These are phyloP conservation scores for Tubosaeta sp. DNA, from an alignment of 768 basidiomycete genomes.

Conservation along the genomic window DNA sequence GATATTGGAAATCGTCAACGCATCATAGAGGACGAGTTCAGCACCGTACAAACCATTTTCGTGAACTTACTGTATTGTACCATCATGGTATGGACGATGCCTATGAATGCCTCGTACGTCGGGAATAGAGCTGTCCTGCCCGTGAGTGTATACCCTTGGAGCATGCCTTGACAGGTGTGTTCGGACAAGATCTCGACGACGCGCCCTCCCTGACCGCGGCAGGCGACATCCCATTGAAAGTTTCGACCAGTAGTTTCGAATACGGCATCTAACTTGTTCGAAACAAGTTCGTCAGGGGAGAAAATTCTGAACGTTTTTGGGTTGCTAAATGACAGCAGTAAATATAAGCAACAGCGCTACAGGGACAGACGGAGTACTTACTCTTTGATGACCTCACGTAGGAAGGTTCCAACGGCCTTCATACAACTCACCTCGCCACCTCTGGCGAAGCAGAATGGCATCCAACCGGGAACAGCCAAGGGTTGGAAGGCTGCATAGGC, in stretches of 20 bases:
- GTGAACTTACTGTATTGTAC: slow-evolving; percentile 85
- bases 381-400: slow-evolving; percentile 54
- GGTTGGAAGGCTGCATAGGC: slow-evolving; percentile 58
- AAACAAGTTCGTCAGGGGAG: slow-evolving; percentile 84
- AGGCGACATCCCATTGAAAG: slow-evolving; percentile 80
- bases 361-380: slow-evolving; percentile 26
- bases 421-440: slow-evolving; percentile 70
- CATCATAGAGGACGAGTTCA: background rate
- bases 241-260: slow-evolving; percentile 65
- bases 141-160: slow-evolving; percentile 90
- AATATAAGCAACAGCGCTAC: background rate
- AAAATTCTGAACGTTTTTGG: slow-evolving; percentile 81
- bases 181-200: slow-evolving; percentile 87
- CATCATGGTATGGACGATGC: slow-evolving; percentile 88
- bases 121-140: slow-evolving; percentile 85
- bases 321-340: slow-evolving; percentile 43
- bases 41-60: slow-evolving; percentile 56
- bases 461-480: slow-evolving; percentile 67
- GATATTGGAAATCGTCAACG: background rate
- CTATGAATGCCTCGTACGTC: slow-evolving; percentile 87
- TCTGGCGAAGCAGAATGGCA: slow-evolving; percentile 43
- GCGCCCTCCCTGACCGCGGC: slow-evolving; percentile 69
- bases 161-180: slow-evolving; percentile 85
- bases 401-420: slow-evolving; percentile 59
- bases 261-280: slow-evolving; percentile 84